A percentile compares a stretch with the other conserved stretches of the same genome.
Conservation (phyloP, 345 rosid species). For the Salix caprea region DNA sequence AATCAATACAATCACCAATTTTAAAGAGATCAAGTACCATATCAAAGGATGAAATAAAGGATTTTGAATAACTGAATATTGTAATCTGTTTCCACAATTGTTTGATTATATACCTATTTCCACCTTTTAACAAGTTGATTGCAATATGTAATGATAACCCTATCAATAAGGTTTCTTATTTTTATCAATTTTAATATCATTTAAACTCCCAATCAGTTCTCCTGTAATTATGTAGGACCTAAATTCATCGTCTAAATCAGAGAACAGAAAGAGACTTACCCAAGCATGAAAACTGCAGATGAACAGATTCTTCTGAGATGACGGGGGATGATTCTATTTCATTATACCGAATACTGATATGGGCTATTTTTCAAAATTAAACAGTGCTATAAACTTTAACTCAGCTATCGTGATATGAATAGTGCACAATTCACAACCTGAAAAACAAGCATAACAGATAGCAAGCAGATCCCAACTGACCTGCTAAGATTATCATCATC, state of each 20-base stretch:
- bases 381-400: background rate
- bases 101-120: too few species aligned
- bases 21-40: too few species aligned
- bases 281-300: background rate
- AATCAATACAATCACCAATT: too few species aligned
- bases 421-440: background rate
- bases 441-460: constrained; percentile 5
- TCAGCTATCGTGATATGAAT: background rate
- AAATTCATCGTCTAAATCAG: background rate
- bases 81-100: too few species aligned
- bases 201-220: background rate
- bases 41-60: too few species aligned
- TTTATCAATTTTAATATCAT: background rate
- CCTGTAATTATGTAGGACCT: background rate
- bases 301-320: background rate
- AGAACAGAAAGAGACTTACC: background rate
- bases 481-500: constrained; percentile 72
- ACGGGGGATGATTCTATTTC: background rate
- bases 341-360: background rate
- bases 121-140: too few species aligned
- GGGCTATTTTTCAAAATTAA: background rate
- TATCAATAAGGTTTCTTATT: too few species aligned
- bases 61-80: too few species aligned
- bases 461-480: constrained; percentile 36
- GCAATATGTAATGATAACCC: too few species aligned